Conservation (phyloP, 2,329 filamentous ascomycete species). For the Colletotrichum sansevieriae region DNA sequence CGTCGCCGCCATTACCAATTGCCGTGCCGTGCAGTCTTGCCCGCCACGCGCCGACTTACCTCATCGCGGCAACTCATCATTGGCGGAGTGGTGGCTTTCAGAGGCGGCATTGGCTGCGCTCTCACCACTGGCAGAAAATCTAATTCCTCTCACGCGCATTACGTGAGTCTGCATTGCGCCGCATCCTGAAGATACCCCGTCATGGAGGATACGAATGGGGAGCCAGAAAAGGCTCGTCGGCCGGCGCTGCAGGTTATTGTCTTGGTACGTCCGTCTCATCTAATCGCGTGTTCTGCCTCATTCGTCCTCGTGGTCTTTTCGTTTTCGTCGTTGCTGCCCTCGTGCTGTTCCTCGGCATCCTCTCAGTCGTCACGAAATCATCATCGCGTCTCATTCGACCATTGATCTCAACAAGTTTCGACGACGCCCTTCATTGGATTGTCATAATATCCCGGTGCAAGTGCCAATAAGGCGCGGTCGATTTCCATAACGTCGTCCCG, state of each 20-base stretch:
- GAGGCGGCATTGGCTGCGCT: conserved; percentile 30
- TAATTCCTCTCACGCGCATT: conserved; percentile 6
- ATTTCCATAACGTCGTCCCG: conserved; percentile 3
- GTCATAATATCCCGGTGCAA: background rate
- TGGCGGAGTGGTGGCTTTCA: conserved; percentile 11
- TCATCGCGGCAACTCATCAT: conserved; percentile 5
- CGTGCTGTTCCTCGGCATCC: background rate
- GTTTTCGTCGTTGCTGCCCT: background rate
- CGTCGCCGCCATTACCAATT: conserved; percentile 13
- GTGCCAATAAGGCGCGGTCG: background rate
- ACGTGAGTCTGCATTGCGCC: conserved; percentile 7
- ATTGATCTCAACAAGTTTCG: background rate
- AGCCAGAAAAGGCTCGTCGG: conserved; percentile 21
- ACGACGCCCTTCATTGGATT: conserved; percentile 38
- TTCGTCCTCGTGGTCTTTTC: background rate
- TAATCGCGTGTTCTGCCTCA: background rate
- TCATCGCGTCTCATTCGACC: background rate
- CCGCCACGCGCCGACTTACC: conserved; percentile 6
- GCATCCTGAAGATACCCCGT: background rate
- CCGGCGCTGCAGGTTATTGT: conserved; percentile 80
- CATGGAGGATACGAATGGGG: conserved; percentile 37
- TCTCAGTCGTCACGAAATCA: background rate
- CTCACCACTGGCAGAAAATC: conserved; percentile 1
- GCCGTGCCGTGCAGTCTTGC: conserved; percentile 18
- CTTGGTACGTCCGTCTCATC: conserved; percentile 68